Percentiles rank a stretch among this genome's conserved stretches.
Conservation (phyloP, 768 basidiomycete genomes). For the Pleurotus pulmonarius region DNA sequence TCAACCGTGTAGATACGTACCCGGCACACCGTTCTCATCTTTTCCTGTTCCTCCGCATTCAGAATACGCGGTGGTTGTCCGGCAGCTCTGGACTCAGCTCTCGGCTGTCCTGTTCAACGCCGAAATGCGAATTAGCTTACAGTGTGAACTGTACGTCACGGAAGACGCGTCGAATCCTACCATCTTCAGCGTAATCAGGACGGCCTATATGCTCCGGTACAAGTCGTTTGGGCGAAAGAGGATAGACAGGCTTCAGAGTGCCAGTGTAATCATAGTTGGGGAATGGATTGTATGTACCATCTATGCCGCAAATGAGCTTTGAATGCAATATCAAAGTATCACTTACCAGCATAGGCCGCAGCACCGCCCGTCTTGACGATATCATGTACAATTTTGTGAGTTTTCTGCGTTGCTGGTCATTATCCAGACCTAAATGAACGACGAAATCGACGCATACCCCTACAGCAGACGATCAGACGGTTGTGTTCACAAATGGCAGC, state of each 20-base stretch:
- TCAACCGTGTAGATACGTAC: constrained; percentile 42
- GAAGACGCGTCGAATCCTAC: constrained; percentile 18
- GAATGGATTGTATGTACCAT: constrained; percentile 80
- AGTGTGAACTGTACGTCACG: neutral
- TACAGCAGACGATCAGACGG: constrained; percentile 3
- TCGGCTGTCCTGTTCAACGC: constrained; percentile 47
- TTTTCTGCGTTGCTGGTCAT: constrained; percentile 50
- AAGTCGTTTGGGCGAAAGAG: constrained; percentile 70
- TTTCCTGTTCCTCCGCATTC: constrained; percentile 73
- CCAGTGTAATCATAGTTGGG: constrained; percentile 78
- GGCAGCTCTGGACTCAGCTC: constrained; percentile 50
- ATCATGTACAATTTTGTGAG: constrained; percentile 75
- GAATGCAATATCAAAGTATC: neutral
- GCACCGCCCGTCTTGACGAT: constrained; percentile 28
- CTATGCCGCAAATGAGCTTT: constrained; percentile 27
- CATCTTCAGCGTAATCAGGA: constrained; percentile 81
- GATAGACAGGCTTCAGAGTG: constrained; percentile 76
- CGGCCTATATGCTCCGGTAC: constrained; percentile 82
- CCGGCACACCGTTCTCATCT: constrained; percentile 82
- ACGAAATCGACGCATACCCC: constrained; percentile 20
- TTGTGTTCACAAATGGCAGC: neutral
- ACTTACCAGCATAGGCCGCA: neutral
- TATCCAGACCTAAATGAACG: constrained; percentile 5
- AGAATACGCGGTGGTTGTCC: constrained; percentile 68
- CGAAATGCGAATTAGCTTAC: constrained; percentile 1